A percentile compares a stretch with the other conserved stretches of the same genome.
phyloP scores from a whole-genome alignment of 495 filamentous ascomycete genomes.

The Patellaria atrata region DNA sequence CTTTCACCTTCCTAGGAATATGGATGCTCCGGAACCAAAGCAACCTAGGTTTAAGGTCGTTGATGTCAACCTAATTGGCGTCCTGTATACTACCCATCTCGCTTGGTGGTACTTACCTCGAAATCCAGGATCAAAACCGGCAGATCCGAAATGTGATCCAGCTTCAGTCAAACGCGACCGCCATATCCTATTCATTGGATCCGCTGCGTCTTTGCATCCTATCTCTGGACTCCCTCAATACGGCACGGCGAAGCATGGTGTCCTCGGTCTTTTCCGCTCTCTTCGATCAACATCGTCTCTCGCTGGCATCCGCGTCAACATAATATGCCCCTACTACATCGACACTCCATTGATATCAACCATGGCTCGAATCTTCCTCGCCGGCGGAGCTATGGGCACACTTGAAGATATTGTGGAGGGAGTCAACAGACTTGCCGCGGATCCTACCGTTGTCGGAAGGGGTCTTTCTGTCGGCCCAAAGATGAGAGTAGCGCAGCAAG shows the following conservation, averaged over 20 bases:
- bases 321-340: constrained; percentile 52
- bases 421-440: constrained; percentile 32
- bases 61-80: constrained; percentile 47
- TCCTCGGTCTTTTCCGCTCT: constrained; percentile 47
- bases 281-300: constrained; percentile 34
- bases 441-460: constrained; percentile 36
- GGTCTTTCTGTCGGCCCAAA: constrained; percentile 42
- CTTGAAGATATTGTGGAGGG: constrained; percentile 43
- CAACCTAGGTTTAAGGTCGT: constrained; percentile 40
- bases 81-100: constrained; percentile 50
- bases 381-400: constrained; percentile 37
- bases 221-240: constrained; percentile 39
- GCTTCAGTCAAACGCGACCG: constrained; percentile 26
- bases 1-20: constrained; percentile 26
- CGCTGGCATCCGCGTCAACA: constrained; percentile 42
- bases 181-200: constrained; percentile 40
- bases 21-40: constrained; percentile 32
- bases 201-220: constrained; percentile 36
- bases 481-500: constrained; percentile 26
- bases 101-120: constrained; percentile 41
- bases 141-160: constrained; percentile 14
- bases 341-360: constrained; percentile 40
- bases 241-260: constrained; percentile 45
- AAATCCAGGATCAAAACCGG: constrained; percentile 22
- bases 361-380: constrained; percentile 32